phyloP scores from a whole-genome alignment of 768 basidiomycete genomes.

The Clitopilus hobsonii region DNA sequence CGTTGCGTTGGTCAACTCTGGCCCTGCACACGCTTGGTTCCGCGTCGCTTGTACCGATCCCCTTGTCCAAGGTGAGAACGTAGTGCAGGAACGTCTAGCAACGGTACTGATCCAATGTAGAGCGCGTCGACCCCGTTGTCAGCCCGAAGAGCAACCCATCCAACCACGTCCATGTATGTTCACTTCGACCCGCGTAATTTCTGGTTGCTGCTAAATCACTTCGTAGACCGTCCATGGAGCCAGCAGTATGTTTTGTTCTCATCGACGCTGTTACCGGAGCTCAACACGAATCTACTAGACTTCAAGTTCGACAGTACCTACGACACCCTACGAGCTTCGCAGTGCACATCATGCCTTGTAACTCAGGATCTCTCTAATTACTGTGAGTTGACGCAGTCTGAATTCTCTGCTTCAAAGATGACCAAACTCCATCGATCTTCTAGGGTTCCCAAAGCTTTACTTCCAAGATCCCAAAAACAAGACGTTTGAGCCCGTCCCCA shows the following conservation, averaged over 20 bases:
- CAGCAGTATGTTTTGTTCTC: constrained; percentile 20
- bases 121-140: constrained; percentile 35
- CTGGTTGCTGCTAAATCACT: background rate
- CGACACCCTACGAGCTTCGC: constrained; percentile 28
- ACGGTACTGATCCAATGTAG: constrained; percentile 13
- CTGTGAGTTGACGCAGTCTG: constrained; percentile 19
- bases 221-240: constrained; percentile 33
- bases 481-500: constrained; percentile 29
- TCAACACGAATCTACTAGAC: constrained; percentile 18
- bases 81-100: background rate
- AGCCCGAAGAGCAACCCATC: constrained; percentile 28
- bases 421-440: background rate
- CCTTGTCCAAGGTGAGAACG: constrained; percentile 27
- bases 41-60: constrained; percentile 35
- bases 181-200: background rate
- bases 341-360: constrained; percentile 33
- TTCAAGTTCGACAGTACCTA: constrained; percentile 29
- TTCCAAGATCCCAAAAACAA: constrained; percentile 34
- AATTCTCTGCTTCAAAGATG: background rate
- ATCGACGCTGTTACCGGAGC: background rate
- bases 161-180: constrained; percentile 35
- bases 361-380: constrained; percentile 35
- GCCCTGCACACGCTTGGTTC: constrained; percentile 30
- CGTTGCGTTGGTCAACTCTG: constrained; percentile 11
- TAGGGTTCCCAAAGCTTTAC: constrained; percentile 40